phyloP scores from a whole-genome alignment of 129 eudicot genomes.

The Ambrosia trifida region DNA sequence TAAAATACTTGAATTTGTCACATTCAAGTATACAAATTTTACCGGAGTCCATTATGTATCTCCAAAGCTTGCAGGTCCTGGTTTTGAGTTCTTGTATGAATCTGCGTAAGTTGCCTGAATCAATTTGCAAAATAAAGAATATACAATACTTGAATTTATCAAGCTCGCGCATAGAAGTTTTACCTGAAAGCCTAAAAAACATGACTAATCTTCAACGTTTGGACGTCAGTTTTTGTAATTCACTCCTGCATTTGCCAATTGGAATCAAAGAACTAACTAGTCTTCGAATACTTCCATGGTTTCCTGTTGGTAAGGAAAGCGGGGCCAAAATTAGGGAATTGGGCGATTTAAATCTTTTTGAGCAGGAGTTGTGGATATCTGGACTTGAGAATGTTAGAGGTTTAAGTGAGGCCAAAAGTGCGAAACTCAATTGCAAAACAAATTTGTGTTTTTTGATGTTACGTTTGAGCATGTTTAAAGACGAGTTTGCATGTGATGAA shows the following conservation, averaged over 20 bases:
- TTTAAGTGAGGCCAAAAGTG: neutral
- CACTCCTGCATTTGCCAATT: neutral
- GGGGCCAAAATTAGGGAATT: constrained; percentile 7
- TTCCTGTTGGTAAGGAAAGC: neutral
- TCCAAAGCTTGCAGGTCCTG: constrained; percentile 33
- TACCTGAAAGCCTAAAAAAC: neutral
- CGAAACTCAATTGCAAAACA: neutral
- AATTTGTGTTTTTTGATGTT: neutral
- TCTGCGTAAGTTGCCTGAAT: neutral
- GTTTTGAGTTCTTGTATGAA: neutral
- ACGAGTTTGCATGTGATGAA: neutral
- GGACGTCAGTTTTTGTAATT: too few species aligned
- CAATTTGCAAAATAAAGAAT: too few species aligned
- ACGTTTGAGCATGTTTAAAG: too few species aligned
- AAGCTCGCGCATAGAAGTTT: too few species aligned
- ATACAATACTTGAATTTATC: too few species aligned
- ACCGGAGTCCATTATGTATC: constrained; percentile 37
- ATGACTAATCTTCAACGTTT: constrained; percentile 7
- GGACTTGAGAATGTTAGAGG: constrained; percentile 1
- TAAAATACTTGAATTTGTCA: constrained; percentile 20
- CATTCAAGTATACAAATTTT: constrained; percentile 15
- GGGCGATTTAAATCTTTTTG: constrained; percentile 6
- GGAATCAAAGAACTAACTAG: neutral
- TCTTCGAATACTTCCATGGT: neutral
- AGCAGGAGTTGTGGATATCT: neutral